Evolutionary conservation across 306 rosid genomes (phyloP).

Genomic region (Canavalia gladiata): DNA sequence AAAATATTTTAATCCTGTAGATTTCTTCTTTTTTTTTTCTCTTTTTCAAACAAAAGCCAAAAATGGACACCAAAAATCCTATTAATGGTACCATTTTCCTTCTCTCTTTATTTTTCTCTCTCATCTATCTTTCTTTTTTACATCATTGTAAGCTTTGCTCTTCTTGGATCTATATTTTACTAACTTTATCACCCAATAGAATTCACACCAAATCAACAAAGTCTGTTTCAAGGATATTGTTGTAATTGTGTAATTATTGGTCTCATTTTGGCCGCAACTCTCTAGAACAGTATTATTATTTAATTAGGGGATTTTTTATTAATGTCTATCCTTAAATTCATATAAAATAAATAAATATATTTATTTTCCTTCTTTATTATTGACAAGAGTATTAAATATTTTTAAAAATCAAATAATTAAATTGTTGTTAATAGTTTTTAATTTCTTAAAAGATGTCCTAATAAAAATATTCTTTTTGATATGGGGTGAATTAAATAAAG

Average conservation of each 20-base stretch:
- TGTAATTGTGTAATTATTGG: slow-evolving; percentile 31
- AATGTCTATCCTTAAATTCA: background rate
- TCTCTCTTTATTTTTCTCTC: background rate
- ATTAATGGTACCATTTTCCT: slow-evolving; percentile 2
- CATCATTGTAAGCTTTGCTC: slow-evolving; percentile 44
- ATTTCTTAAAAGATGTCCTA: too few species aligned
- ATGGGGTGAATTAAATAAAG: too few species aligned
- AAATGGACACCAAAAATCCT: too few species aligned
- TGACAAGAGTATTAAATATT: too few species aligned
- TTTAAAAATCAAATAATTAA: too few species aligned
- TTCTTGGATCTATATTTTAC: slow-evolving; percentile 36
- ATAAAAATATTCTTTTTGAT: too few species aligned
- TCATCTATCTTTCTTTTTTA: background rate
- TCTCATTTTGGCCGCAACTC: background rate
- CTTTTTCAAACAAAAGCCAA: too few species aligned
- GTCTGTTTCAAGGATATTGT: slow-evolving; percentile 40
- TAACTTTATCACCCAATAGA: slow-evolving; percentile 19
- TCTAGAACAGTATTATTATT: background rate
- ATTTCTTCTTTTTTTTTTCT: too few species aligned
- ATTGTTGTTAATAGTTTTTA: too few species aligned
- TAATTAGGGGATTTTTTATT: background rate
- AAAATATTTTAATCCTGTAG: too few species aligned
- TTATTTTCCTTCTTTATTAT: too few species aligned
- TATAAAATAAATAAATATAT: background rate
- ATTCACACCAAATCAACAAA: slow-evolving; percentile 36